Conservation (phyloP, 495 filamentous ascomycete genomes). For the Poronia punctata region DNA sequence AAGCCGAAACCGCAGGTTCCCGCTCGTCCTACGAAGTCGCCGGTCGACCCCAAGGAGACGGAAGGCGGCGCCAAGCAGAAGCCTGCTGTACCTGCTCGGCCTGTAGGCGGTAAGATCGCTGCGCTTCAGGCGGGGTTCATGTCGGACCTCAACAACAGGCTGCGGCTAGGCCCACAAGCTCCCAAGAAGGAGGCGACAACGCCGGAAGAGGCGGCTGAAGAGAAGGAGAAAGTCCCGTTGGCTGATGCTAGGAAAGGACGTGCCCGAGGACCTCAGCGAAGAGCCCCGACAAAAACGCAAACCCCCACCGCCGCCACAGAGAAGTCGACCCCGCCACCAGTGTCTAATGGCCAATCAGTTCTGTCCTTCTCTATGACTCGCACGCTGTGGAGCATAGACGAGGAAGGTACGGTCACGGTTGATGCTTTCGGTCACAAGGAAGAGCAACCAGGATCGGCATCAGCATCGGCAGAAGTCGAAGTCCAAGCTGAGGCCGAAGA, state of each 20-base stretch:
- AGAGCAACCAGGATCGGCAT: not conserved
- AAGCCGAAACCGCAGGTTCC: constrained; percentile 80
- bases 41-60: constrained; percentile 33
- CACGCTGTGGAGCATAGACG: constrained; percentile 45
- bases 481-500: constrained; percentile 10
- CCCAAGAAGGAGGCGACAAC: constrained; percentile 60
- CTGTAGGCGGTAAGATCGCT: constrained; percentile 77
- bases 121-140: constrained; percentile 86
- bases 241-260: constrained; percentile 82
- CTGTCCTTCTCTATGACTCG: constrained; percentile 34
- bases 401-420: constrained; percentile 40
- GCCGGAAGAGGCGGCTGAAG: constrained; percentile 48
- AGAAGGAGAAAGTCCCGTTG: constrained; percentile 68
- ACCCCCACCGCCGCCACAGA: constrained; percentile 22
- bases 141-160: constrained; percentile 76
- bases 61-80: constrained; percentile 53
- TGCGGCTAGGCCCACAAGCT: constrained; percentile 72
- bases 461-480: constrained; percentile 12
- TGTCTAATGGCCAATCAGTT: constrained; percentile 15
- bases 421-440: constrained; percentile 22
- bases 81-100: constrained; percentile 73
- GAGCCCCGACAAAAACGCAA: constrained; percentile 51
- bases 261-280: constrained; percentile 77
- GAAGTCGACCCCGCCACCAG: constrained; percentile 17
- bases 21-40: constrained; percentile 55